Evolutionary conservation across 345 rosid genomes (phyloP), one percentile per base, ranked within the genome.

Genomic region (Euphorbia pulcherrima): DNA sequence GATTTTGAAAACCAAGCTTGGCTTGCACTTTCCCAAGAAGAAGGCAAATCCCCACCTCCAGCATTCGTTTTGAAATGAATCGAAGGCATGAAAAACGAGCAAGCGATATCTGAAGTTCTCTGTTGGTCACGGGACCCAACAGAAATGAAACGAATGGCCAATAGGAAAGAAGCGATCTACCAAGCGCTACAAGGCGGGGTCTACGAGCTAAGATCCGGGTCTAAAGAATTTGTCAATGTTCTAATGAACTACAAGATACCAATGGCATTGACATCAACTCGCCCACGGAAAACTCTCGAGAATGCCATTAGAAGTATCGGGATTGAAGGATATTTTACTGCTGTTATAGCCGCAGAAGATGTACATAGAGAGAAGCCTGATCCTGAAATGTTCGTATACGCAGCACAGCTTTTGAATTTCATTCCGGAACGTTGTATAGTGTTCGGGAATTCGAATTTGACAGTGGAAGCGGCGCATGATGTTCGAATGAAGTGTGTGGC

Each of bases 71-170:
- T 94, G 6, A 82, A 80, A 75, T 81, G 96, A 40, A 69, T 89
- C 0, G 96, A 91, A 74, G 99, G 99, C 68, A 94, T 89, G 96
- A 94, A 94, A 72, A 94, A 84, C 11, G 97, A 94, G 74, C 99
- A 94, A 67, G 99, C 96, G 8, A 83, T 94, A 17, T 91, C 99
- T 0, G 97, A 91, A 81, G 92, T 89, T 62, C 79, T 94, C 30
- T 94, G 99, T 73, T 94, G 99, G 99, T 94, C 99, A 24, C 82
- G 99, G 62, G 97, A 94, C 59, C 89, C 90, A 0, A 67, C 85
- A 18, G 84, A 84, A 65, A 64, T 85, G 78, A 85, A 80, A 70
- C 85, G 97, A 74, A 80, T 91, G 86, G 88, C 97, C n/a, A 78
- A 79, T 0, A 84, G 95, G 76, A 88, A 82, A 78, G 99, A 91